Base-by-base conservation (phyloP, 305 asterid species). In the Coffea humblotiana region DNA sequence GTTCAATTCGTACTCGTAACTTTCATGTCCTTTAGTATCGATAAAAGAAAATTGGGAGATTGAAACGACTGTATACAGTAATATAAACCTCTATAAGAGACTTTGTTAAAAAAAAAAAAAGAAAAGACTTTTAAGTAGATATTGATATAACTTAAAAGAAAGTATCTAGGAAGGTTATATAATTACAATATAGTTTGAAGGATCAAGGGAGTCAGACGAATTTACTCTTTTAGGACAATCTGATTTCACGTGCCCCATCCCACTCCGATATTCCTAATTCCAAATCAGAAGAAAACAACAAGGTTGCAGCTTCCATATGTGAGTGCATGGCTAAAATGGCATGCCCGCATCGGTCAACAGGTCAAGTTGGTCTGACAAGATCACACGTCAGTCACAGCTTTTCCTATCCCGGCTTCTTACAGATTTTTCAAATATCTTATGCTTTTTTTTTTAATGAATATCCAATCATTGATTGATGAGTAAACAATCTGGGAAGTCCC, bases 381-480 rank as follows among this genome's bases (percentile, higher is more conserved):
- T 84, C 68, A 83, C 93, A 84, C 92, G 92, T 91, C 92, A 86
- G 85, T 83, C 90, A 85, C 95, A 91, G 97, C 95, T 87, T 76
- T 49, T 1, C 10, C 79, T 19, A 23, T 73, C 82, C 35, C 91
- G 32, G 49, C n/a, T 78, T 51, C 49, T 76, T 74, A 56, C 78
- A 70, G 60, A 52, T 77, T 54, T 61, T 51, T 11, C 47, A 83
- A 82, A 47, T 75, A 61, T 82, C 68, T 70, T 60, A 61, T 71
- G 75, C 61, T 32, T 35, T 6, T 66, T 5, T 29, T 32, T 32
- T 32, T 32, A 12, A 16, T 18, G 43, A 3, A 3, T 71, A 72
- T 14, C 21, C 77, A 90, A 87, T 89, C 80, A 86, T 85, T 84
- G 60, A 37, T 54, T n/a, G 3, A 18, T 32, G 32, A 32, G 32